phyloP scores from a whole-genome alignment of 306 rosid species.

The Comarum palustre region DNA sequence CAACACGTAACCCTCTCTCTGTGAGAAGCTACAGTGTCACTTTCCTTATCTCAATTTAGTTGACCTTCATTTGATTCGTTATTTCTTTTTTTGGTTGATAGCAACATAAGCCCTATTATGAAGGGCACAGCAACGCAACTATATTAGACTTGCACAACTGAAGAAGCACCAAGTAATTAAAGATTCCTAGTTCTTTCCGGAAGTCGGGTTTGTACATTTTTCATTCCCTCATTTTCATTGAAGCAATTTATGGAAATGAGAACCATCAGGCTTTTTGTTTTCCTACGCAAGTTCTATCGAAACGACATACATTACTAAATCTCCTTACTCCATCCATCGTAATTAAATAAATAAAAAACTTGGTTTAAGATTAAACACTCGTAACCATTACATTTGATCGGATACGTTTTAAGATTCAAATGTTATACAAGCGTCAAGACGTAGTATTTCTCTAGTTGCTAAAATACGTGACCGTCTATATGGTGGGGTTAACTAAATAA shows the following conservation, averaged over 20 bases:
- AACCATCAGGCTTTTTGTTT: neutral
- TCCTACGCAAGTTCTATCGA: too few species aligned
- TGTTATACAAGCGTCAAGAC: too few species aligned
- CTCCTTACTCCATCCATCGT: too few species aligned
- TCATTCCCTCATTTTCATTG: neutral
- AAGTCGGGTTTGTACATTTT: neutral
- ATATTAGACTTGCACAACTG: neutral
- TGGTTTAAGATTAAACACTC: neutral
- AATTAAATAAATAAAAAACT: too few species aligned
- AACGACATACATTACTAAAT: neutral
- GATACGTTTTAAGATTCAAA: neutral
- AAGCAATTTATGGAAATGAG: neutral
- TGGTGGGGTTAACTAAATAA: neutral
- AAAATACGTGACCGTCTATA: neutral
- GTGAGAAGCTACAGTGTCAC: neutral
- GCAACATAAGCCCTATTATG: constrained; percentile 9
- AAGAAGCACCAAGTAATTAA: neutral
- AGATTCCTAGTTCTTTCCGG: neutral
- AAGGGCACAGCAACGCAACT: constrained; percentile 17
- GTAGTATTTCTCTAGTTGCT: too few species aligned
- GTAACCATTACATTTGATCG: neutral
- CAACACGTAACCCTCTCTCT: constrained; percentile 35
- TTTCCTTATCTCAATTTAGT: neutral
- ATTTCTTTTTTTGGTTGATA: constrained; percentile 9
- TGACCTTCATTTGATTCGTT: constrained; percentile 1